Evolutionary conservation across 164 flowering plant genomes (phyloP), one percentile per base, ranked within the genome.

Genomic region (Kalanchoe fedtschenkoi): DNA sequence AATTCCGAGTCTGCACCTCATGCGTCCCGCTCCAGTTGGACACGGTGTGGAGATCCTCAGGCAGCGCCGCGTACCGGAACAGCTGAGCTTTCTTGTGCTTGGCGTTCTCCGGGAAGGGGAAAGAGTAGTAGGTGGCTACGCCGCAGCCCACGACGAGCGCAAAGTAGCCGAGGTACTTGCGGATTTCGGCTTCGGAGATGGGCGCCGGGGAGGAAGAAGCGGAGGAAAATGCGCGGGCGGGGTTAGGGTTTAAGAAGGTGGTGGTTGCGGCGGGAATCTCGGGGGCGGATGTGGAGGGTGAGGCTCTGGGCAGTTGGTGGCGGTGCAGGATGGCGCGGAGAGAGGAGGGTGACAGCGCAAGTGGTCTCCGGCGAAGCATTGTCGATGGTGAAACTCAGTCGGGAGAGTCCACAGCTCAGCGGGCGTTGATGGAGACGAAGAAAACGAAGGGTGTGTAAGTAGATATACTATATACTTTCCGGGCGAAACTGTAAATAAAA

Each of bases 21-120:
- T 90, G 98, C 60, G 98, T 93, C 13, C 95, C 99, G 64, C 99
- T 93, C 99, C 99, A 93, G 66, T 90, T 93, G 66, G 95, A 77
- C 56, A 93, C 85, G 6, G 95, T 82, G 79, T 93, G 99, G 67
- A 93, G 95, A 64, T 93, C 97, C 0, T 91, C 92, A 17, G 99
- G 99, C 8, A 93, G 67, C 0, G 99, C 91, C 11, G 96, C 96
- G 78, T 87, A 93, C 11, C 91, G 86, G 74, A 93, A 93, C 65
- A 84, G 67, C 22, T 83, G 82, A 47, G 97, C 99, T 62, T 84
- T 85, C 73, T 90, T 90, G 87, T 93, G 95, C 74, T 85, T 88
- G 59, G 99, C 95, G 64, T 77, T 56, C 4, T 77, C 85, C 2
- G 96, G 74, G 68, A 93, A 85, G 2, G 99, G 99, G 82, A 93